Evolutionary conservation across 179 eudicot genomes (phyloP).

Genomic region (Monotropa hypopitys): DNA sequence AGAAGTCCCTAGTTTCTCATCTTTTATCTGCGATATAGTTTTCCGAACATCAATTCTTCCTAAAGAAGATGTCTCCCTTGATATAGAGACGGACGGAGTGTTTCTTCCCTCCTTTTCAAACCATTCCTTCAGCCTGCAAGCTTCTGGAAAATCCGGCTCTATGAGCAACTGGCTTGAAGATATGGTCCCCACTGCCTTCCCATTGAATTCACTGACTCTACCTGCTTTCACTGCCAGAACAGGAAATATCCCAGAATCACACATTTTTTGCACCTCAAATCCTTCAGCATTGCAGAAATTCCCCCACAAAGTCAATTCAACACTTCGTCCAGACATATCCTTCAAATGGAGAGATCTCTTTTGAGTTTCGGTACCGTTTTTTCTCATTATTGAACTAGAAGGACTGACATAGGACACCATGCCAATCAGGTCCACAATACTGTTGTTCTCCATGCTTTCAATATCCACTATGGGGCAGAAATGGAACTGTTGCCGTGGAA

Average conservation of each 20-base stretch:
- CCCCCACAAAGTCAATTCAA: slow-evolving; percentile 85
- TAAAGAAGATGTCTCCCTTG: slow-evolving; percentile 33
- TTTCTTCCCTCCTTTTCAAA: slow-evolving; percentile 58
- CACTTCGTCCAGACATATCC: slow-evolving; percentile 76
- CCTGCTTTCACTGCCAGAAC: slow-evolving; percentile 70
- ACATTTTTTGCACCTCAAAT: slow-evolving; percentile 45
- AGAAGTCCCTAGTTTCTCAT: slow-evolving; percentile 75
- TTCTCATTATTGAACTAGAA: slow-evolving; percentile 48
- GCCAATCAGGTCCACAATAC: slow-evolving; percentile 60
- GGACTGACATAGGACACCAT: slow-evolving; percentile 60
- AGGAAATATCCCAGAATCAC: slow-evolving; percentile 71
- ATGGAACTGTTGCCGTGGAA: slow-evolving; percentile 65
- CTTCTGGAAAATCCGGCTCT: slow-evolving; percentile 85
- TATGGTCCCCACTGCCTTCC: slow-evolving; percentile 69
- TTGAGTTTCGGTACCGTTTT: slow-evolving; percentile 75
- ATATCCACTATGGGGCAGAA: slow-evolving; percentile 64
- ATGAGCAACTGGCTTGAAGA: slow-evolving; percentile 49
- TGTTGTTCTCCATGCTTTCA: slow-evolving; percentile 45
- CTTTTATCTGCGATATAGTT: slow-evolving; percentile 74
- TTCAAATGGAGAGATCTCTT: slow-evolving; percentile 62
- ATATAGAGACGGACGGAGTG: slow-evolving; percentile 42
- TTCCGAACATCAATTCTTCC: slow-evolving; percentile 52
- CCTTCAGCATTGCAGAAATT: slow-evolving; percentile 73
- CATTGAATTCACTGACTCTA: slow-evolving; percentile 65
- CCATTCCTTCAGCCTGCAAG: slow-evolving; percentile 52